Evolutionary conservation across 1,284 basidiomycete species (phyloP).

Genomic region (Psilocybe mexicana): DNA sequence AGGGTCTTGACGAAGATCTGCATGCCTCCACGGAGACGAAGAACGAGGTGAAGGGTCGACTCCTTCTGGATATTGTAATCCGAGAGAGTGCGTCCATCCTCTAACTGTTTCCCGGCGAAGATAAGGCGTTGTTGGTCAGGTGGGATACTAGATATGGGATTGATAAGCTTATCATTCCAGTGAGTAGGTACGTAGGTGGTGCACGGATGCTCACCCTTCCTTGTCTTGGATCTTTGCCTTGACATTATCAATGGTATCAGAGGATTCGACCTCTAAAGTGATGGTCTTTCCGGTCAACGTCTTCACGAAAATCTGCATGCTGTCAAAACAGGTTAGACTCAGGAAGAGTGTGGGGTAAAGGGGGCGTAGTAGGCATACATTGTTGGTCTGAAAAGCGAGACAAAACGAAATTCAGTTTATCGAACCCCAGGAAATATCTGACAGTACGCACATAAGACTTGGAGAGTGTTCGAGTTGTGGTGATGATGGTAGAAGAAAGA

Average conservation of each 20-base stretch:
- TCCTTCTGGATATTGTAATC: slow-evolving; percentile 73
- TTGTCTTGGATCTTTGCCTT: slow-evolving; percentile 22
- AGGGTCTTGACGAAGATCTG: slow-evolving; percentile 82
- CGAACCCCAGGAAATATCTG: neutral
- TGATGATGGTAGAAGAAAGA: slow-evolving; percentile 29
- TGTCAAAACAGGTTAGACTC: neutral
- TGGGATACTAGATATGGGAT: slow-evolving; percentile 32
- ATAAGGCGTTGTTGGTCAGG: slow-evolving; percentile 39
- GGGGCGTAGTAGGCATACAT: slow-evolving; percentile 6
- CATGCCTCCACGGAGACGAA: slow-evolving; percentile 71
- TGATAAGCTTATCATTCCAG: slow-evolving; percentile 15
- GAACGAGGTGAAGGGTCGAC: slow-evolving; percentile 61
- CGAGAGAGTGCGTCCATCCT: slow-evolving; percentile 61
- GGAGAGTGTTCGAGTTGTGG: slow-evolving; percentile 1
- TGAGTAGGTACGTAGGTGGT: neutral
- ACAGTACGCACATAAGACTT: neutral
- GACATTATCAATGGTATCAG: slow-evolving; percentile 21
- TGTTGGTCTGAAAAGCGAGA: slow-evolving; percentile 3
- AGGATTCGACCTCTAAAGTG: slow-evolving; percentile 22
- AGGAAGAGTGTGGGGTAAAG: slow-evolving; percentile 1
- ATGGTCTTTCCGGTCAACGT: slow-evolving; percentile 23
- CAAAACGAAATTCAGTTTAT: neutral
- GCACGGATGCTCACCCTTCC: slow-evolving; percentile 13
- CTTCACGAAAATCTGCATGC: slow-evolving; percentile 23
- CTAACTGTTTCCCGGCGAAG: slow-evolving; percentile 63